Percentiles rank a stretch among this genome's conserved stretches.
Evolutionary conservation across 352 stramenopile genomes (phyloP).

Genomic region (Phytopythium montanum): DNA sequence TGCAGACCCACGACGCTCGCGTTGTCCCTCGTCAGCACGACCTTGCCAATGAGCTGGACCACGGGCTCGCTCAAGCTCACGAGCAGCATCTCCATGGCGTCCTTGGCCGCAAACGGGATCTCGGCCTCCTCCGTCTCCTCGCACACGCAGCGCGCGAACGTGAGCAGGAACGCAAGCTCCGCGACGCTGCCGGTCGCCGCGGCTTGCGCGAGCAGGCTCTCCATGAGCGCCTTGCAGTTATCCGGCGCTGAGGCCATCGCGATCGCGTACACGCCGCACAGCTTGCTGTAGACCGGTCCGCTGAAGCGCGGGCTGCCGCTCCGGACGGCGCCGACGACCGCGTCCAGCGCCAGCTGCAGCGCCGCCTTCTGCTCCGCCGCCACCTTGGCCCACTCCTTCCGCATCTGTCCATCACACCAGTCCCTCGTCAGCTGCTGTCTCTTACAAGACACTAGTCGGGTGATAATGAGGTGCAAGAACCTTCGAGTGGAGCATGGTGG

Average conservation of each 20-base stretch:
- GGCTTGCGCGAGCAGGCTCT: slow-evolving; percentile 22
- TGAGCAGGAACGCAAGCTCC: slow-evolving; percentile 46
- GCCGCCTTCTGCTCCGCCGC: slow-evolving; percentile 25
- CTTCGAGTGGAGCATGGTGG: slow-evolving; percentile 75
- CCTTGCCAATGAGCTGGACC: slow-evolving; percentile 40
- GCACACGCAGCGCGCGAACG: slow-evolving; percentile 53
- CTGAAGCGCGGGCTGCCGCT: slow-evolving; percentile 19
- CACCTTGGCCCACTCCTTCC: slow-evolving; percentile 58
- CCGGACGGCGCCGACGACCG: slow-evolving; percentile 33
- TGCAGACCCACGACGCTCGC: slow-evolving; percentile 32
- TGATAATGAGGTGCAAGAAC: slow-evolving; percentile 7
- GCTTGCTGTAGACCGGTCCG: slow-evolving; percentile 46
- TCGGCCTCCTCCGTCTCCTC: slow-evolving; percentile 67
- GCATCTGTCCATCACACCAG: slow-evolving; percentile 14
- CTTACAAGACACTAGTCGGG: too few species aligned
- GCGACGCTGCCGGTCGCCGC: slow-evolving; percentile 21
- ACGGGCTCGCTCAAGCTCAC: slow-evolving; percentile 37
- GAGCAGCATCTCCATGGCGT: slow-evolving; percentile 63
- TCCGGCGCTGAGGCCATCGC: slow-evolving; percentile 46
- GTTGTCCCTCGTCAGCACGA: slow-evolving; percentile 33
- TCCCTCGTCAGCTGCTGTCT: not conserved
- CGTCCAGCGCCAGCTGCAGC: slow-evolving; percentile 33
- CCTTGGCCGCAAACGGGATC: slow-evolving; percentile 49
- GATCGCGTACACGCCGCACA: slow-evolving; percentile 57
- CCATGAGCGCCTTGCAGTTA: slow-evolving; percentile 43